These are phyloP conservation scores for Zostera marina DNA, from an alignment of 116 monocot species.

Conservation along the genomic window DNA sequence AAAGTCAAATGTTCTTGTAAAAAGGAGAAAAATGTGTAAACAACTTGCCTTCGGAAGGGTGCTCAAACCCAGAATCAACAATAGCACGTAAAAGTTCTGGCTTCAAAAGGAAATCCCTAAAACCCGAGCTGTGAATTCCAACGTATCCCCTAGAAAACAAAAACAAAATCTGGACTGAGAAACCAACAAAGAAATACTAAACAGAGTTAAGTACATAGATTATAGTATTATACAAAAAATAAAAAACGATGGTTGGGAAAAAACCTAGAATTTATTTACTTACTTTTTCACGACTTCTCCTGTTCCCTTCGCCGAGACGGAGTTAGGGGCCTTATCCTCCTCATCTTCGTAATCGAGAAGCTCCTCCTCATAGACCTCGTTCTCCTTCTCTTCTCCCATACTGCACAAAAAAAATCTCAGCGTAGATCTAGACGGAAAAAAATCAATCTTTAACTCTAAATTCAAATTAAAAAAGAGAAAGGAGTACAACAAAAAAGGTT, in stretches of 20 bases:
- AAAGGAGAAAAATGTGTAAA: background rate
- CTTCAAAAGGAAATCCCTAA: slow-evolving; percentile 98
- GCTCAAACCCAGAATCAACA: slow-evolving; percentile 98
- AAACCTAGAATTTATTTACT: too few species aligned
- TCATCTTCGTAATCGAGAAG: background rate
- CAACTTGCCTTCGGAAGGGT: slow-evolving; percentile 93
- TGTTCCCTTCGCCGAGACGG: background rate
- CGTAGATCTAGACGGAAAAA: too few species aligned
- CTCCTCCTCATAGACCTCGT: background rate
- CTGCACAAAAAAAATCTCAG: too few species aligned
- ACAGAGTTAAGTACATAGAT: too few species aligned
- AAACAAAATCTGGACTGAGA: too few species aligned
- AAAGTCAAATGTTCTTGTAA: too few species aligned
- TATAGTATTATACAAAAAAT: too few species aligned
- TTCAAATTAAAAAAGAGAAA: too few species aligned
- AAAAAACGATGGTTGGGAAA: too few species aligned
- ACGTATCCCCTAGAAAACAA: slow-evolving; percentile 72
- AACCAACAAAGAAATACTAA: too few species aligned
- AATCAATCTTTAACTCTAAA: too few species aligned
- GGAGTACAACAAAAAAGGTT: too few species aligned
- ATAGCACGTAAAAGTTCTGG: slow-evolving; percentile 98
- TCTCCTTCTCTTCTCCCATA: background rate
- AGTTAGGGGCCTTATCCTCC: background rate
- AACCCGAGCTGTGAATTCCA: slow-evolving; percentile 98
- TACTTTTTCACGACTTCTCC: background rate